Conservation (phyloP, 2,329 filamentous ascomycete genomes). For the Fusarium musae region DNA sequence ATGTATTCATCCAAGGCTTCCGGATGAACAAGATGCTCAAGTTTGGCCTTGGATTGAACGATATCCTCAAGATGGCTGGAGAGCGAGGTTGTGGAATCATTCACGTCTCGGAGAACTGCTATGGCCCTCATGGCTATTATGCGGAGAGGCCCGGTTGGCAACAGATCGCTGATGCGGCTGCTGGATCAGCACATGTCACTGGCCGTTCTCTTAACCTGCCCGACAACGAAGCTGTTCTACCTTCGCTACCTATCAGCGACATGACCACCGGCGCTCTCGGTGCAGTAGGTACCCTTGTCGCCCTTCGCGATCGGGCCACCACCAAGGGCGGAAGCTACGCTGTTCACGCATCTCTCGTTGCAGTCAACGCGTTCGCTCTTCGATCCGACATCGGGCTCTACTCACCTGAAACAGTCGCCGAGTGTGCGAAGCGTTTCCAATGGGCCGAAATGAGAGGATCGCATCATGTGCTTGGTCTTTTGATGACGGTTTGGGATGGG, state of each 20-base stretch:
- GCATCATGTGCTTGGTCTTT: slow-evolving; percentile 18
- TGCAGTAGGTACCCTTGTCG: slow-evolving; percentile 48
- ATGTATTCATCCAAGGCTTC: slow-evolving; percentile 20
- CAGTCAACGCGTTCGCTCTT: slow-evolving; percentile 11
- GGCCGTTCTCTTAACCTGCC: neutral
- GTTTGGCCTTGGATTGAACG: slow-evolving; percentile 11
- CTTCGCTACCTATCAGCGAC: slow-evolving; percentile 46
- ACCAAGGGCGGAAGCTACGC: slow-evolving; percentile 27
- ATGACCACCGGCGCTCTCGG: slow-evolving; percentile 50
- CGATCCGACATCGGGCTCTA: slow-evolving; percentile 2
- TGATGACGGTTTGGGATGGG: slow-evolving; percentile 16
- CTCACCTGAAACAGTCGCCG: neutral
- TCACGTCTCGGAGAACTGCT: slow-evolving; percentile 74
- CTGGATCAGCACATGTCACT: slow-evolving; percentile 16
- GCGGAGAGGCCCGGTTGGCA: slow-evolving; percentile 72
- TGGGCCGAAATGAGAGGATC: slow-evolving; percentile 23
- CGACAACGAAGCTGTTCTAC: slow-evolving; percentile 36
- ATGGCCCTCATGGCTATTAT: slow-evolving; percentile 68
- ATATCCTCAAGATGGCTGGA: slow-evolving; percentile 17
- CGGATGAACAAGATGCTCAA: slow-evolving; percentile 30
- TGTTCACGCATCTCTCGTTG: slow-evolving; percentile 6
- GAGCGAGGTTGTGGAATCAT: slow-evolving; percentile 67
- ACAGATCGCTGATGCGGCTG: slow-evolving; percentile 66
- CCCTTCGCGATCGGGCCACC: slow-evolving; percentile 47
- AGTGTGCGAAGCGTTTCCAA: slow-evolving; percentile 15